Evolutionary conservation across 179 eudicot species (phyloP), one percentile per base, ranked within the genome.

Genomic region (Spinacia oleracea): DNA sequence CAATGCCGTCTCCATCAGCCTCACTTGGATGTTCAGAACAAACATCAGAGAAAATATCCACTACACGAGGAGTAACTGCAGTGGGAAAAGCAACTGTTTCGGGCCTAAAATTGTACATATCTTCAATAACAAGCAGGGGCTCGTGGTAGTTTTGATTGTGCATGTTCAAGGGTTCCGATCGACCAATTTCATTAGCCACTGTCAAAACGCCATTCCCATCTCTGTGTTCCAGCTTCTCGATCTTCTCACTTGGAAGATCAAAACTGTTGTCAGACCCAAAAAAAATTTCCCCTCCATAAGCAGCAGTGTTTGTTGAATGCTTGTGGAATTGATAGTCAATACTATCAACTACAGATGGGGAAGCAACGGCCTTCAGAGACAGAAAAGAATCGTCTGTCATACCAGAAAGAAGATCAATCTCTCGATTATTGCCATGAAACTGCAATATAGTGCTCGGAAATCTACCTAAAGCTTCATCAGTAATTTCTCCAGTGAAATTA

Each of bases 101-200:
- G 62, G 91, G 79, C 64, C 81, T 20, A 76, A 64, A 70, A 53
- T 78, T 83, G 32, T 88, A 81, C 60, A 85, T 89, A 74, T 91
- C 96, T 85, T 89, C 97, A 77, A 89, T 78, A 78, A 85, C 85
- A 53, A 86, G 73, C n/a, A 89, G 76, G 20, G 86, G 83, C 81
- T 88, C 82, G 32, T 75, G 81, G 55, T 43, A 75, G 51, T 70
- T 72, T 81, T 77, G 75, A 48, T 70, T 48, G 20, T 76, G 78
- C 60, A 77, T 66, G 68, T 82, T 82, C 50, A 77, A 58, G 51
- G 75, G 65, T 75, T 81, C 83, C 74, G 79, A 81, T 65, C 66
- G 87, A 79, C 75, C 53, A 34, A 42, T 48, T 35, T 68, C 69
- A 56, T 71, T 67, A 75, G 76, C 78, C 74, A 29, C 65, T 53